Conservation (phyloP, 179 eudicot genomes). For the Carnegiea gigantea region DNA sequence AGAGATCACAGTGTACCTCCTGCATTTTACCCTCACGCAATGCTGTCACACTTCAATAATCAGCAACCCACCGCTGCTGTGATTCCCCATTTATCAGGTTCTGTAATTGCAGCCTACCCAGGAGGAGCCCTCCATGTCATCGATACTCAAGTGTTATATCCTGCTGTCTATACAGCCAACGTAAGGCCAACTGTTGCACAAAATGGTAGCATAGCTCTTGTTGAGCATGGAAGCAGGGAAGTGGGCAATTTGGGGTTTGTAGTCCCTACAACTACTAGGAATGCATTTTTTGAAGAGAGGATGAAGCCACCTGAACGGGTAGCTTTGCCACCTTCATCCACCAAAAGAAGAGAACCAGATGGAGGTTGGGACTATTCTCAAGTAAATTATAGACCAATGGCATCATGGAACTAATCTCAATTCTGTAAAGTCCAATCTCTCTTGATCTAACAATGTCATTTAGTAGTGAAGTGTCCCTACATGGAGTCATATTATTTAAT, state of each 20-base stretch:
- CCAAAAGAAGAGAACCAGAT: constrained; percentile 43
- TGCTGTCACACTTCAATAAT: constrained; percentile 27
- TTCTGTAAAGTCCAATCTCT: constrained; percentile 6
- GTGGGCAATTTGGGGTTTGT: constrained; percentile 5
- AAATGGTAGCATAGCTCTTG: constrained; percentile 25
- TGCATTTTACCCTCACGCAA: constrained; percentile 19
- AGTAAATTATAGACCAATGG: constrained; percentile 31
- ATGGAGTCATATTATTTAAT: neutral
- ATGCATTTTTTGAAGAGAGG: constrained; percentile 26
- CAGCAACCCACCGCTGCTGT: constrained; percentile 26
- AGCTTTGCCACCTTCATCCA: constrained; percentile 25
- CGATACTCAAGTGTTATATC: constrained; percentile 30
- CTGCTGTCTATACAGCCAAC: constrained; percentile 21
- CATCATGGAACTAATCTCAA: constrained; percentile 24
- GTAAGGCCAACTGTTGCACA: constrained; percentile 28
- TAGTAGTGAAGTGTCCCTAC: constrained; percentile 23
- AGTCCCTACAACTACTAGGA: constrained; percentile 24
- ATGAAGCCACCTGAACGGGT: constrained; percentile 29
- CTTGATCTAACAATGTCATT: constrained; percentile 24
- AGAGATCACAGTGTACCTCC: constrained; percentile 22
- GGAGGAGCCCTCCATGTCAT: constrained; percentile 34
- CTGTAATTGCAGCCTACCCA: constrained; percentile 32
- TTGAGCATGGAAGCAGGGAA: constrained; percentile 33
- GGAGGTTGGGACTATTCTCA: constrained; percentile 42
- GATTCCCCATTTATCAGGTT: constrained; percentile 29